Percentiles rank a stretch among this genome's conserved stretches.
phyloP scores from a whole-genome alignment of 768 basidiomycete species.

The Trametes cingulata region DNA sequence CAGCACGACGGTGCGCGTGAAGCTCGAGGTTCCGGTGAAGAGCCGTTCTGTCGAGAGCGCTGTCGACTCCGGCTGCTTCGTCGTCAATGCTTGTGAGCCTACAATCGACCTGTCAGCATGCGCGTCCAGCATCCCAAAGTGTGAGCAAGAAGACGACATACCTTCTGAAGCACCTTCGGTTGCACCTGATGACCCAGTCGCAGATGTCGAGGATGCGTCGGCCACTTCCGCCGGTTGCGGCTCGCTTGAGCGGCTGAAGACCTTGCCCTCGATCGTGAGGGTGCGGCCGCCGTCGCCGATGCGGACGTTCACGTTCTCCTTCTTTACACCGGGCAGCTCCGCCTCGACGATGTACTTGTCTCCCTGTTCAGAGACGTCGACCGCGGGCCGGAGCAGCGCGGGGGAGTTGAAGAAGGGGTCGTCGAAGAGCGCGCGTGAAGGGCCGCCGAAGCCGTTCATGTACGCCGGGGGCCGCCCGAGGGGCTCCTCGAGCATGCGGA shows the following conservation, averaged over 20 bases:
- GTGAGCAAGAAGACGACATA: constrained; percentile 20
- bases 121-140: not conserved
- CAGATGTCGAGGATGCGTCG: constrained; percentile 10
- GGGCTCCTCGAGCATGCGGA: constrained; percentile 77
- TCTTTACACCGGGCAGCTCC: constrained; percentile 77
- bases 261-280: constrained; percentile 71
- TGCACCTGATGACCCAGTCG: constrained; percentile 20
- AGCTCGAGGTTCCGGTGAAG: constrained; percentile 55
- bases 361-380: constrained; percentile 69
- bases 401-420: constrained; percentile 50
- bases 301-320: constrained; percentile 71
- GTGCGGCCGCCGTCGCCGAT: constrained; percentile 71
- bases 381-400: constrained; percentile 47
- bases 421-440: constrained; percentile 42
- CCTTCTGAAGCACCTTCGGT: constrained; percentile 32
- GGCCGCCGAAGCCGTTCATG: constrained; percentile 28
- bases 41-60: constrained; percentile 61
- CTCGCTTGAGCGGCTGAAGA: constrained; percentile 34
- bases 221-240: constrained; percentile 12
- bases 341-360: constrained; percentile 70
- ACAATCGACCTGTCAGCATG: constrained; percentile 4
- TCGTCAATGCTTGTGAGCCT: constrained; percentile 25
- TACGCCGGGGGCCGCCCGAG: constrained; percentile 41
- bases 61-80: constrained; percentile 34
- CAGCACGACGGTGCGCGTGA: constrained; percentile 72